phyloP scores from a whole-genome alignment of 192 early-diverging fungal genomes.

The Neocallimastix lanati region DNA sequence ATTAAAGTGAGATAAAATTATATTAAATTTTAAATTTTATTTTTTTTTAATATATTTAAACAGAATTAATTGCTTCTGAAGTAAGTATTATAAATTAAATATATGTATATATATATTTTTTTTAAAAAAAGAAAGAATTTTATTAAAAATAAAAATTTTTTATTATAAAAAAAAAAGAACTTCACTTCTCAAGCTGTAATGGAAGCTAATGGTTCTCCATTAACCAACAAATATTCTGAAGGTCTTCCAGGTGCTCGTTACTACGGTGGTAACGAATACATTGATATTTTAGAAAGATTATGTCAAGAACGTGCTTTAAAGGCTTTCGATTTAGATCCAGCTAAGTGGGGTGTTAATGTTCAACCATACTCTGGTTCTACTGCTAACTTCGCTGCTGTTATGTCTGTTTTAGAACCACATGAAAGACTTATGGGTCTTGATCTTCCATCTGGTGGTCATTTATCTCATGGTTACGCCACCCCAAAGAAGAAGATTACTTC shows the following conservation, averaged over 20 bases:
- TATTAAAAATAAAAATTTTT: too few species aligned
- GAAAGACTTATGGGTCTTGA: conserved; percentile 99
- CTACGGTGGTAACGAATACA: conserved; percentile 98
- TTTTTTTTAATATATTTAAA: too few species aligned
- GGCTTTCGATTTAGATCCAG: conserved; percentile 74
- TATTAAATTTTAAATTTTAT: too few species aligned
- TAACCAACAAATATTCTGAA: conserved; percentile 99
- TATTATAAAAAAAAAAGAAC: conserved; percentile 39
- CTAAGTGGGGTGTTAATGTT: conserved; percentile 98
- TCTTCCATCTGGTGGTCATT: conserved; percentile 96
- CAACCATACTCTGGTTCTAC: conserved; percentile 98
- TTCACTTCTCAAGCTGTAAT: conserved; percentile 98
- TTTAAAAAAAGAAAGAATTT: too few species aligned
- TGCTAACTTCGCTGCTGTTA: conserved; percentile 96
- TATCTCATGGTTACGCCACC: conserved; percentile 99
- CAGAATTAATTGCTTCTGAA: conserved; percentile 95
- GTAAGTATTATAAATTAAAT: conserved; percentile 17
- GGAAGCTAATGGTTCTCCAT: conserved; percentile 95
- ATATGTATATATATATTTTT: too few species aligned
- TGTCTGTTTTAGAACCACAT: conserved; percentile 83
- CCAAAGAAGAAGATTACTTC: conserved; percentile 99
- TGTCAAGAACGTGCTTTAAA: conserved; percentile 88
- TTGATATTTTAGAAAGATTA: conserved; percentile 87
- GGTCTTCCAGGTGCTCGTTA: conserved; percentile 89
- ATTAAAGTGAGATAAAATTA: too few species aligned